phyloP scores from a whole-genome alignment of 805 yeast genomes.

The Teunomyces panamensis region DNA sequence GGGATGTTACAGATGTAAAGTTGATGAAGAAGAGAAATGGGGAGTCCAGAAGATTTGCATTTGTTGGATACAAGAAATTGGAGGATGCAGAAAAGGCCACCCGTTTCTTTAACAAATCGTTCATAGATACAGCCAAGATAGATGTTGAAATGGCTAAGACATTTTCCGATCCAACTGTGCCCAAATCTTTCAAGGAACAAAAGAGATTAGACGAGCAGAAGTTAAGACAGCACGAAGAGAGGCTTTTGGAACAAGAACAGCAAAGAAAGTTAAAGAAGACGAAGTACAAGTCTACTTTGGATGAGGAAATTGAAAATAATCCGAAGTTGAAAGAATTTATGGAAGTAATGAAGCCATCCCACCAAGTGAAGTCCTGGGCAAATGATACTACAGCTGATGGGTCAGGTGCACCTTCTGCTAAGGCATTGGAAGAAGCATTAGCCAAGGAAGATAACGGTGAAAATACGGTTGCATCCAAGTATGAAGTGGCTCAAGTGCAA shows the following conservation, averaged over 20 bases:
- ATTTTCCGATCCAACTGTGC: slow-evolving; percentile 79
- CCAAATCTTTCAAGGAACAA: slow-evolving; percentile 51
- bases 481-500: slow-evolving; percentile 36
- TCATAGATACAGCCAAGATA: slow-evolving; percentile 77
- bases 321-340: slow-evolving; percentile 76
- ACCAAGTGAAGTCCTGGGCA: slow-evolving; percentile 72
- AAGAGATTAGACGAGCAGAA: slow-evolving; percentile 45
- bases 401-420: slow-evolving; percentile 44
- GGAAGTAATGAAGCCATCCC: slow-evolving; percentile 76
- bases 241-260: slow-evolving; percentile 33
- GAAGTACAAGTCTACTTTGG: slow-evolving; percentile 40
- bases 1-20: slow-evolving; percentile 84
- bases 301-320: slow-evolving; percentile 60
- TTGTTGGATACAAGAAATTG: slow-evolving; percentile 75
- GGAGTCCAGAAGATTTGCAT: slow-evolving; percentile 88
- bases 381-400: slow-evolving; percentile 54
- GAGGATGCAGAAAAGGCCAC: slow-evolving; percentile 80
- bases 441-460: slow-evolving; percentile 18
- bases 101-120: slow-evolving; percentile 69
- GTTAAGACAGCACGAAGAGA: slow-evolving; percentile 40
- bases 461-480: slow-evolving; percentile 7
- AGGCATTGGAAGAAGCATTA: slow-evolving; percentile 44
- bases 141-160: slow-evolving; percentile 82
- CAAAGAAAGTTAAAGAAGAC: slow-evolving; percentile 37
- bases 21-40: slow-evolving; percentile 79